Evolutionary conservation across 2,329 filamentous ascomycete species (phyloP).

Genomic region (Botrytis squamosa): DNA sequence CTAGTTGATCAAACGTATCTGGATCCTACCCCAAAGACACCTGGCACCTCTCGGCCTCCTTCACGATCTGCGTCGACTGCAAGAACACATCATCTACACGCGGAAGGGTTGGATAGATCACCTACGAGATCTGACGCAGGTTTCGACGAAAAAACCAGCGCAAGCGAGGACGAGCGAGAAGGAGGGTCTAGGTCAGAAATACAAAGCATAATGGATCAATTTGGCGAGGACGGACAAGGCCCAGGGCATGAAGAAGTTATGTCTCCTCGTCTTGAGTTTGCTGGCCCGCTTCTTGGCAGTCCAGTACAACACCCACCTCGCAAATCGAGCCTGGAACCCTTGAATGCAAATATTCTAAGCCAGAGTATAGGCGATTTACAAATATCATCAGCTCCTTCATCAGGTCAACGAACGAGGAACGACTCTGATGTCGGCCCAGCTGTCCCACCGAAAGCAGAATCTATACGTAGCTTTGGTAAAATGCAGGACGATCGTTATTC

Average conservation of each 20-base stretch:
- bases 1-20: slow-evolving; percentile 44
- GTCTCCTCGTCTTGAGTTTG: slow-evolving; percentile 81
- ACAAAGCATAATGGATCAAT: slow-evolving; percentile 97
- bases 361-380: slow-evolving; percentile 37
- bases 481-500: slow-evolving; percentile 49
- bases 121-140: slow-evolving; percentile 55
- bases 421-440: slow-evolving; percentile 38
- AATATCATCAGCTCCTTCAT: slow-evolving; percentile 29
- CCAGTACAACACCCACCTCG: slow-evolving; percentile 73
- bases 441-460: slow-evolving; percentile 45
- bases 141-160: slow-evolving; percentile 56
- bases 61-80: slow-evolving; percentile 41
- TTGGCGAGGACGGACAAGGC: slow-evolving; percentile 71
- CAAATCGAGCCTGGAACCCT: slow-evolving; percentile 80
- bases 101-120: slow-evolving; percentile 45
- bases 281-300: slow-evolving; percentile 72
- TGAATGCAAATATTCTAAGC: slow-evolving; percentile 40
- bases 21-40: slow-evolving; percentile 48
- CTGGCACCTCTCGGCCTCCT: slow-evolving; percentile 43
- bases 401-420: slow-evolving; percentile 26
- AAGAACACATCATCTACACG: slow-evolving; percentile 38
- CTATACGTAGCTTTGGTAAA: slow-evolving; percentile 37
- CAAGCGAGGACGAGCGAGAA: slow-evolving; percentile 64
- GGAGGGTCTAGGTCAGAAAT: slow-evolving; percentile 79
- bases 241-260: slow-evolving; percentile 81